Percentiles rank a stretch among this genome's conserved stretches.
Evolutionary conservation across 352 stramenopile species (phyloP).

Genomic region (Globisporangium ultimum): DNA sequence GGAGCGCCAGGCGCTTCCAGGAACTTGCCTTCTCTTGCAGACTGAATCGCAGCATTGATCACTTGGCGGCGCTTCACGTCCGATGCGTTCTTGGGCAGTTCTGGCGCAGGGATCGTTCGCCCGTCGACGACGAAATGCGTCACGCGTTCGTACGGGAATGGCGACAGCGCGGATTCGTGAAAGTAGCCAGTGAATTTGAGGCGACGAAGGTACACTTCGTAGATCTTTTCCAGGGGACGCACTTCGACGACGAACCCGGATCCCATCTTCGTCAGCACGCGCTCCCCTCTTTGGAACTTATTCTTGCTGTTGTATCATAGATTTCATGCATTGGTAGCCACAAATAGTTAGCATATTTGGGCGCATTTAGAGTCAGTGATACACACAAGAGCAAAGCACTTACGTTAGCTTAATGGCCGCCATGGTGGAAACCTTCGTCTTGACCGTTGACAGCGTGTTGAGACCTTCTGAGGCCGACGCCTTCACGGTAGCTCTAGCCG

Average conservation of each 20-base stretch:
- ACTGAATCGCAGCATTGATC: slow-evolving; percentile 68
- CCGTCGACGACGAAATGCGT: slow-evolving; percentile 85
- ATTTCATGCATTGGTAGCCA: too few relatives aligned
- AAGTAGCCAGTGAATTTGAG: slow-evolving; percentile 72
- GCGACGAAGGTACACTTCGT: slow-evolving; percentile 74
- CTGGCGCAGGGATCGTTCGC: slow-evolving; percentile 54
- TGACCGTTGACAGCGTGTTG: slow-evolving; percentile 61
- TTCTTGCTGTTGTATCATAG: slow-evolving; percentile 29
- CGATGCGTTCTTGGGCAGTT: slow-evolving; percentile 63
- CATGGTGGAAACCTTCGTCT: slow-evolving; percentile 67
- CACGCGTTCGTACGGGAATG: slow-evolving; percentile 83
- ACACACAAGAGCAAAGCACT: slow-evolving; percentile 10
- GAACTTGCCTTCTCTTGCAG: slow-evolving; percentile 34
- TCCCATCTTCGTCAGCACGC: slow-evolving; percentile 71
- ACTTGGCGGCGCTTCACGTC: slow-evolving; percentile 69
- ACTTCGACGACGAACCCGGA: slow-evolving; percentile 73
- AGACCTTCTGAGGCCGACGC: slow-evolving; percentile 51
- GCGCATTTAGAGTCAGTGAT: too few relatives aligned
- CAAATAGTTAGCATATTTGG: too few relatives aligned
- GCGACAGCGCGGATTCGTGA: slow-evolving; percentile 54
- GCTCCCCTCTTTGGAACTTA: slow-evolving; percentile 75
- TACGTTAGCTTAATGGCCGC: slow-evolving; percentile 70
- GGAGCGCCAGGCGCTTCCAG: not conserved
- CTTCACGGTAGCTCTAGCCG: slow-evolving; percentile 57
- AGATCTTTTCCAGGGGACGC: slow-evolving; percentile 64